Percentiles rank a stretch among this genome's conserved stretches.
Conservation (phyloP, 257 asterid species). For the Forsythia suspensa region DNA sequence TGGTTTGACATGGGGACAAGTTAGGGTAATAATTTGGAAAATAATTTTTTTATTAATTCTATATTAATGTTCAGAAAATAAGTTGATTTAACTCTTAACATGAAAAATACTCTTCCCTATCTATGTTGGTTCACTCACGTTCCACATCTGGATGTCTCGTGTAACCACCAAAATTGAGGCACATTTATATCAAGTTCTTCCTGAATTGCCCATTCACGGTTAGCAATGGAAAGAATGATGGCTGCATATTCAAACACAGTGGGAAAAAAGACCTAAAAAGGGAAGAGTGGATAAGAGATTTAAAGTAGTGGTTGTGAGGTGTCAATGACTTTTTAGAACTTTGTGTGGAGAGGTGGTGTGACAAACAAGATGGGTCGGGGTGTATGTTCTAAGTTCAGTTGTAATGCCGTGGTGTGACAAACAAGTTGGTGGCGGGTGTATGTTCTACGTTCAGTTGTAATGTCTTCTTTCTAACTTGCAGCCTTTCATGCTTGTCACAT, state of each 20-base stretch:
- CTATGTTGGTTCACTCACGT: background rate
- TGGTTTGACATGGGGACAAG: constrained; percentile 9
- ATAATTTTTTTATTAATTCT: background rate
- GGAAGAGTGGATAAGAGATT: background rate
- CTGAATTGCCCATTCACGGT: background rate
- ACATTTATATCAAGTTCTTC: background rate
- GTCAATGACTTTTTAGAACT: background rate
- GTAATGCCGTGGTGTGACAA: background rate
- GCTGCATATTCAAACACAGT: background rate
- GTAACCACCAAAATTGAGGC: background rate
- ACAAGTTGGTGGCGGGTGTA: background rate
- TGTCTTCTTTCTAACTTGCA: background rate
- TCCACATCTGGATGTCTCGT: background rate
- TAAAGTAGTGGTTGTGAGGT: background rate
- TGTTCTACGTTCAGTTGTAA: background rate
- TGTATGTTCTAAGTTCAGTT: background rate
- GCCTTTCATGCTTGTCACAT: background rate
- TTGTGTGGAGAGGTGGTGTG: background rate
- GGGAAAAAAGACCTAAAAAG: background rate
- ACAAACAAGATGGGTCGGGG: background rate
- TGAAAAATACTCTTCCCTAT: background rate
- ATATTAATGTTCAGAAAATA: background rate
- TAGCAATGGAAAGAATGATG: background rate
- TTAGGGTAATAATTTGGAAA: background rate
- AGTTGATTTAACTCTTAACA: background rate